Evolutionary conservation across 306 rosid species (phyloP), one percentile per base, ranked within the genome.

Genomic region (Dalbergia cultrata): DNA sequence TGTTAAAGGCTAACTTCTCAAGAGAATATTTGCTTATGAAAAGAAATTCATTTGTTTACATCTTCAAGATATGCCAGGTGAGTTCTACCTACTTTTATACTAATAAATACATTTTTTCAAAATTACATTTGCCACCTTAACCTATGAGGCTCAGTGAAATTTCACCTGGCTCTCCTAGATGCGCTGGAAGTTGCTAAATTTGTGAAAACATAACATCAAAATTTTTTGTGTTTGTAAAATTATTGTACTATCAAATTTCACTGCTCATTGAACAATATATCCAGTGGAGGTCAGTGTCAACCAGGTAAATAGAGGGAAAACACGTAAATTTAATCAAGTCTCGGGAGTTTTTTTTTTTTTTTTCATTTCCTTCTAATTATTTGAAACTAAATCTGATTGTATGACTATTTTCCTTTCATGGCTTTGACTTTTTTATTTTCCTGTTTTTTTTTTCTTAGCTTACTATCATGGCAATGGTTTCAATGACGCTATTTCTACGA

Each of bases 11-110:
- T 80, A 87, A 86, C 83, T 57, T 87, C 67, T 75, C 86, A 50
- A 84, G 93, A 61, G 91, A 90, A 84, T 76, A 10, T 59, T 79
- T 87, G 67, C 91, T 90, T n/a, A 85, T 87, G 87, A 90, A 90
- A 45, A 87, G 91, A 76, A 87, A 82, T 49, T 73, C 89, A 14
- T 86, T 87, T 19, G 80, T 86, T 72, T 71, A 79, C 61, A n/a
- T 84, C 77, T 83, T 84, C 87, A 85, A 86, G 82, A 7, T 82
- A 53, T 34, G n/a, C 21, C 91, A 87, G 76, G 91, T 86, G 37
- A 66, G 86, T 44, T 75, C 65, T 47, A 75, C 0, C 33, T 43
- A 11, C 7, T 58, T 22, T 39, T 7, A 44, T 49, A 44, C n/a
- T 45, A 50, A 50, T 17, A 22, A 65, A 66, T 34, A 57, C 16